These are phyloP conservation scores for Neonectria sp. DNA, from an alignment of 2,329 filamentous ascomycete species.

Conservation along the genomic window DNA sequence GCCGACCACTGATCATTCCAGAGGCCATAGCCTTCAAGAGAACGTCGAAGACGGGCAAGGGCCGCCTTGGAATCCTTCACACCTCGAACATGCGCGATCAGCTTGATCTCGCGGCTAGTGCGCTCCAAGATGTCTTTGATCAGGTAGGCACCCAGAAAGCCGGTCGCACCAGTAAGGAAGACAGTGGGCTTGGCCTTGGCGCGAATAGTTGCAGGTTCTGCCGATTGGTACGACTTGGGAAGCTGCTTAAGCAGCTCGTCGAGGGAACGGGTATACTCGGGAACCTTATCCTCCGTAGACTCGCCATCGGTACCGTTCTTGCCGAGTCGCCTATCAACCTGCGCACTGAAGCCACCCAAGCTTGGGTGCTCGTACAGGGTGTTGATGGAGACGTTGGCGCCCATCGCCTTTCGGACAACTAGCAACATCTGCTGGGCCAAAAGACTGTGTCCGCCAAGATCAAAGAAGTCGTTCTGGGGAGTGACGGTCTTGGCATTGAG, in stretches of 20 bases:
- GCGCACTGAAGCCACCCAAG: conserved; percentile 47
- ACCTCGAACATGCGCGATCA: conserved; percentile 82
- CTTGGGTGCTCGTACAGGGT: conserved; percentile 50
- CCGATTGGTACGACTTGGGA: conserved; percentile 55
- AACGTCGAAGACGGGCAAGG: conserved; percentile 75
- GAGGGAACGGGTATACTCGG: conserved; percentile 68
- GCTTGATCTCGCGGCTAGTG: conserved; percentile 43
- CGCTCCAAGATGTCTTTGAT: conserved; percentile 79
- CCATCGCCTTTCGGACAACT: conserved; percentile 56
- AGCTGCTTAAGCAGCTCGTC: conserved; percentile 66
- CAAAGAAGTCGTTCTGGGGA: conserved; percentile 53
- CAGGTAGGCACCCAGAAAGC: conserved; percentile 86
- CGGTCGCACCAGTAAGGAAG: conserved; percentile 86
- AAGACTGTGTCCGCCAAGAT: conserved; percentile 57
- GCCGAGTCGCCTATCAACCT: conserved; percentile 50
- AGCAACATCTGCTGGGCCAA: conserved; percentile 84
- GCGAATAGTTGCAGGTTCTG: conserved; percentile 53
- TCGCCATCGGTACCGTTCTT: conserved; percentile 40
- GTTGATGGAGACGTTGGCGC: conserved; percentile 51
- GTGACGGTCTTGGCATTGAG: conserved; percentile 77
- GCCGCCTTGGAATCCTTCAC: conserved; percentile 74
- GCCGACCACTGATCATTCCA: conserved; percentile 80
- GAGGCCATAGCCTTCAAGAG: conserved; percentile 82
- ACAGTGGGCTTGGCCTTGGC: conserved; percentile 66
- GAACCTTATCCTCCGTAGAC: conserved; percentile 60